These are phyloP conservation scores for Oidiodendron maius DNA, from an alignment of 495 filamentous ascomycete species.

Conservation along the genomic window DNA sequence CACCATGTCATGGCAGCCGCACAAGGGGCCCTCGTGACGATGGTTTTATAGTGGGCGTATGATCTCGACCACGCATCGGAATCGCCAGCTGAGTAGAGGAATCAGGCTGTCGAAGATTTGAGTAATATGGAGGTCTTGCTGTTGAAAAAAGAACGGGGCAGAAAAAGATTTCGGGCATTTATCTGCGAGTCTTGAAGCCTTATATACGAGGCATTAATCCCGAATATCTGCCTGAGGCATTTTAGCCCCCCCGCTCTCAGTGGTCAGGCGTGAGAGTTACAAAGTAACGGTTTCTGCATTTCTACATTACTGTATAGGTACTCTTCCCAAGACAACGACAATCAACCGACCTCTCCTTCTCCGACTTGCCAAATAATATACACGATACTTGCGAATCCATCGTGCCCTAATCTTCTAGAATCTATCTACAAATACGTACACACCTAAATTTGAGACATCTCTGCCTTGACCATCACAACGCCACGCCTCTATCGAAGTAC, in stretches of 20 bases:
- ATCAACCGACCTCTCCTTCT: too few relatives aligned
- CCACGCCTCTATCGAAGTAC: background rate
- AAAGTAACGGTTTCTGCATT: too few relatives aligned
- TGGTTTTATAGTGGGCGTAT: slow-evolving; percentile 84
- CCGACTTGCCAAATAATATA: too few relatives aligned
- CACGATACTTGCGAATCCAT: background rate
- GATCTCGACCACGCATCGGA: slow-evolving; percentile 71
- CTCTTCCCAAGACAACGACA: too few relatives aligned
- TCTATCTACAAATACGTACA: slow-evolving; percentile 1
- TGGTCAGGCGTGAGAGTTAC: background rate
- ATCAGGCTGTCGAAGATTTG: slow-evolving; percentile 82
- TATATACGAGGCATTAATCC: background rate
- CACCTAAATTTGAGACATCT: background rate
- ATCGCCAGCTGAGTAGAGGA: slow-evolving; percentile 68
- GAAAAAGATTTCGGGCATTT: slow-evolving; percentile 16
- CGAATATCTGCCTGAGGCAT: background rate
- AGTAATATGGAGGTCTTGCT: slow-evolving; percentile 74
- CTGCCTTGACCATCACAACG: background rate
- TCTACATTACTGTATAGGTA: too few relatives aligned
- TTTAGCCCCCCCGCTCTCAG: slow-evolving; percentile 10
- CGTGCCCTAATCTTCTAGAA: background rate
- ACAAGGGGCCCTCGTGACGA: slow-evolving; percentile 88
- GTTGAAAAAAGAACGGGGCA: slow-evolving; percentile 41
- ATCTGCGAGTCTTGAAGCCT: background rate
- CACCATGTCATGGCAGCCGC: slow-evolving; percentile 91